Base-by-base conservation (phyloP, 192 early-diverging fungal species). In the Rhizophagus prolifer region DNA sequence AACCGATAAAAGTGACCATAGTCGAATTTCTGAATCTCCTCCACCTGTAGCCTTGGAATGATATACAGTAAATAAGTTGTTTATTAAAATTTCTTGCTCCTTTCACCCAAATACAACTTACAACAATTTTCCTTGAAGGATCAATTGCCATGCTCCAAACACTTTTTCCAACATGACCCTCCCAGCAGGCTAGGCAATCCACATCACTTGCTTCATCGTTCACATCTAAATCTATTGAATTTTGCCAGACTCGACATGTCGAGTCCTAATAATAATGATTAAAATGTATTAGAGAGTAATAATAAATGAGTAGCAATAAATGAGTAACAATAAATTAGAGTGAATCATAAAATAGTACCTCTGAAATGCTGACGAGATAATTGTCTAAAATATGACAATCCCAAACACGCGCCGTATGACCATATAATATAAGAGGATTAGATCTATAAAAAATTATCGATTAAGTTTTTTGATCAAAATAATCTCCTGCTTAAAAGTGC, bases 351-450 rank as follows among this genome's bases (percentile, higher is more conserved):
- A 67, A 30, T 12, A 21, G 1, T 69, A 83, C 84, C 75, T 95
- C 93, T 4, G 90, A 90, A 9, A 93, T 88, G 36, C 90, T 92
- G 26, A 92, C 85, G 2, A 94, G 62, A 50, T 86, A 84, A 13
- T 84, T 67, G 25, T 82, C 82, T 1, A 90, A 71, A 34, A 94
- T 79, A 25, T 87, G 82, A 78, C 91, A 91, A 79, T 89, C 90
- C 95, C 95, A 96, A 2, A 96, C 82, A 26, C 94, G 89, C 7
- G 91, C 88, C 67, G 85, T 84, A 74, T 96, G 95, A 8, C 95
- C 95, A 80, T 84, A 94, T 28, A 93, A 74, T 9, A 87, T 70
- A 9, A 41, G 21, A 34, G 77, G 62, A 23, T 72, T 70, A 16
- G 28, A 38, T 13, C 41, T 78, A 72, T 68, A 5, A 25, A 26